Evolutionary conservation across 2,329 filamentous ascomycete species (phyloP).

Genomic region (Alternaria ethzedia): DNA sequence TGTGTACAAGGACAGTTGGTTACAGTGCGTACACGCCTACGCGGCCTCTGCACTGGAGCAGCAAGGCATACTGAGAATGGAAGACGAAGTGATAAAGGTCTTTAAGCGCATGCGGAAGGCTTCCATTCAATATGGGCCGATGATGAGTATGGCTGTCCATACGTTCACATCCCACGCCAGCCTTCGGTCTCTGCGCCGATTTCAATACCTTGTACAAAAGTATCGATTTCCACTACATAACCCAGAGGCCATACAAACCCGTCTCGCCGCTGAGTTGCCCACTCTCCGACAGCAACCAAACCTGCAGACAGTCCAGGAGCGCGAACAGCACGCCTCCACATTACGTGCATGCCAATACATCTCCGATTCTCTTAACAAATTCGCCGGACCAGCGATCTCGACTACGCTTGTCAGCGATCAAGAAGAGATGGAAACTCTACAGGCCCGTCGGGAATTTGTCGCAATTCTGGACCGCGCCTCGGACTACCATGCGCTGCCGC

Average conservation of each 20-base stretch:
- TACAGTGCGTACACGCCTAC: conserved; percentile 1
- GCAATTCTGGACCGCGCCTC: conserved; percentile 33
- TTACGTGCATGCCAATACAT: conserved; percentile 12
- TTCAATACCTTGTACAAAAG: conserved; percentile 15
- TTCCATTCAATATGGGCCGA: conserved; percentile 20
- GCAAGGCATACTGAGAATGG: background rate
- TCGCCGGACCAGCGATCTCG: background rate
- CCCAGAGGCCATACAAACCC: conserved; percentile 8
- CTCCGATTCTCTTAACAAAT: conserved; percentile 5
- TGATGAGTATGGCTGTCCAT: conserved; percentile 17
- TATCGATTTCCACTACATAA: conserved; percentile 13
- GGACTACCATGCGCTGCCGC: conserved; percentile 29
- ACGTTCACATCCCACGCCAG: conserved; percentile 10
- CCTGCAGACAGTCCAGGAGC: background rate
- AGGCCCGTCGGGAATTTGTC: conserved; percentile 30
- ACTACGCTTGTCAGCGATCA: background rate
- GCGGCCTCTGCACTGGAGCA: background rate
- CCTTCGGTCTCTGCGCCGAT: conserved; percentile 10
- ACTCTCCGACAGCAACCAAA: conserved; percentile 2
- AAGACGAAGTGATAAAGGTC: conserved; percentile 18
- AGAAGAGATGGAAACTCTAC: background rate
- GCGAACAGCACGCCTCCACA: conserved; percentile 12
- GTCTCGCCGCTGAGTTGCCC: conserved; percentile 7
- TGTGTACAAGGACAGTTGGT: background rate
- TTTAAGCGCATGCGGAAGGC: conserved; percentile 15